phyloP scores from a whole-genome alignment of 129 eudicot genomes.

The Calendula officinalis region DNA sequence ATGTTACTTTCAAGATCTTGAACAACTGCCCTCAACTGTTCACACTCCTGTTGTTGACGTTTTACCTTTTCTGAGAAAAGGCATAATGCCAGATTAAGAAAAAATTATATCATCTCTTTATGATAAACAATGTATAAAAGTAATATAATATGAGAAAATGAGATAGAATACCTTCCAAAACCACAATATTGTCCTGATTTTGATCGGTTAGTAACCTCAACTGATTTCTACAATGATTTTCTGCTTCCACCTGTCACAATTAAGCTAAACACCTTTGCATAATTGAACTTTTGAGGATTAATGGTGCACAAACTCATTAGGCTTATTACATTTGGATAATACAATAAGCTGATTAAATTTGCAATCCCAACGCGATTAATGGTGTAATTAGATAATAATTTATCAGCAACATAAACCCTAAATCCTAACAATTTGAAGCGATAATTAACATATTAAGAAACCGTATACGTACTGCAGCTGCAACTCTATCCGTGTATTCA shows the following conservation, averaged over 20 bases:
- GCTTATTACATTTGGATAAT: no score
- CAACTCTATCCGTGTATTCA: no score
- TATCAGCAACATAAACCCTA: no score
- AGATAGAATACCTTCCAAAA: conserved; percentile 65
- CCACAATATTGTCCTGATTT: conserved; percentile 61
- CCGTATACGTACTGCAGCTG: no score
- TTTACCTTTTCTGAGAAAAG: conserved; percentile 59
- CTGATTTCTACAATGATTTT: conserved; percentile 79
- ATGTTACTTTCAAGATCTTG: conserved; percentile 68
- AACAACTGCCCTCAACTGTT: conserved; percentile 68
- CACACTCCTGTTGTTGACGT: conserved; percentile 58
- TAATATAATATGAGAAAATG: not conserved
- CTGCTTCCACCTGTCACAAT: conserved; percentile 77
- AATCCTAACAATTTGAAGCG: no score
- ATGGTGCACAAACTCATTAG: no score
- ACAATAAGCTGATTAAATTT: no score
- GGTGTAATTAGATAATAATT: no score
- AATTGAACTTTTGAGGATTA: no score
- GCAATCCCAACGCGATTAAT: no score
- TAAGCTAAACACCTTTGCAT: not conserved
- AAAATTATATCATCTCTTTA: not conserved
- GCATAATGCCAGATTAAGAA: conserved; percentile 18
- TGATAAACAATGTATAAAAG: not conserved
- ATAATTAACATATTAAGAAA: no score
- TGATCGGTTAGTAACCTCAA: conserved; percentile 68